A percentile compares a stretch with the other conserved stretches of the same genome.
Evolutionary conservation across 116 monocot species (phyloP).

Genomic region (Posidonia oceanica): DNA sequence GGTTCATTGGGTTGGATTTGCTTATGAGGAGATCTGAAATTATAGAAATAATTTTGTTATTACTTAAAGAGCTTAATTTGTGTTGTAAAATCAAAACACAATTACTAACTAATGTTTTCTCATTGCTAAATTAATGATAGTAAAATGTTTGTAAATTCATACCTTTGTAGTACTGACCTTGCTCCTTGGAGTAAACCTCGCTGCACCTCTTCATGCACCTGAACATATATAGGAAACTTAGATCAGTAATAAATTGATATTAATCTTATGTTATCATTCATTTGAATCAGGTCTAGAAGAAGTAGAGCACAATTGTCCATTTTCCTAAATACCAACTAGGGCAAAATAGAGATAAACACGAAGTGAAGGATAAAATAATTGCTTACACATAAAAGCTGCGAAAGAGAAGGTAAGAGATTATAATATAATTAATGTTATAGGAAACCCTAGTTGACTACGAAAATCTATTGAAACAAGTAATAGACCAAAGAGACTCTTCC

Average conservation of each 20-base stretch:
- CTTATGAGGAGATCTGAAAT: conserved; percentile 16
- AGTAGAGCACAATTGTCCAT: not conserved
- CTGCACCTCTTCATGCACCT: conserved; percentile 54
- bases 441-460: not conserved
- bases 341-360: too few relatives aligned
- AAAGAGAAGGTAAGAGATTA: not conserved
- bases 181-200: conserved; percentile 12
- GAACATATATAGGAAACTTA: not conserved
- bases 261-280: not conserved
- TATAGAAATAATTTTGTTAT: not conserved
- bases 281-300: not conserved
- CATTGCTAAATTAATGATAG: not conserved
- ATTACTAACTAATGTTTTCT: not conserved
- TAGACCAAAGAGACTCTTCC: not conserved
- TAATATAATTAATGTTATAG: not conserved
- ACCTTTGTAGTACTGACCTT: conserved; percentile 15
- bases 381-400: too few relatives aligned
- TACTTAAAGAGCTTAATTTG: not conserved
- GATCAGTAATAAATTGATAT: not conserved
- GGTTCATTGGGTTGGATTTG: conserved; percentile 17
- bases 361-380: too few relatives aligned
- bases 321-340: too few relatives aligned
- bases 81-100: not conserved
- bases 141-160: not conserved
- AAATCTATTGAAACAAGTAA: not conserved